Evolutionary conservation across 441 rosid genomes (phyloP).

Genomic region (Erodium texanum): DNA sequence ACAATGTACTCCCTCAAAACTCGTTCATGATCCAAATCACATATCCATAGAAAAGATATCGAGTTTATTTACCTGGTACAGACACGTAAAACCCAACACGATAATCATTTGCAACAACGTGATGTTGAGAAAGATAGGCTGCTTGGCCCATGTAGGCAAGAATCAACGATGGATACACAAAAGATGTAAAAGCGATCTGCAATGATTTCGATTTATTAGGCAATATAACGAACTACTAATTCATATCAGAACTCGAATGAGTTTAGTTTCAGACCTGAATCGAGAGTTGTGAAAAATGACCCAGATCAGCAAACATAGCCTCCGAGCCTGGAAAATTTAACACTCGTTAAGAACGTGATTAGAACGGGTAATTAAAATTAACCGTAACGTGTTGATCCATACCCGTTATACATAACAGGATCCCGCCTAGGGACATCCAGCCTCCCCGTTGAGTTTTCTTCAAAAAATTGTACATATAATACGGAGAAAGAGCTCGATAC

Average conservation of each 20-base stretch:
- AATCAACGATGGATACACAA: conserved; percentile 88
- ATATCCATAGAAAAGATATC: background rate
- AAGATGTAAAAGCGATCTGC: conserved; percentile 88
- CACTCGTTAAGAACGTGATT: too few species aligned
- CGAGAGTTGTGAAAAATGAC: conserved; percentile 87
- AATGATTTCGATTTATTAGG: background rate
- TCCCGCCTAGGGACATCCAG: conserved; percentile 98
- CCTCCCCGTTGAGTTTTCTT: conserved; percentile 80
- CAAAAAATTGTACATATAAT: conserved; percentile 91
- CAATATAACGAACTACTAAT: background rate
- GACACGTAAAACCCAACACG: conserved; percentile 74
- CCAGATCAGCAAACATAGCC: conserved; percentile 99
- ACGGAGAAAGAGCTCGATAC: conserved; percentile 84
- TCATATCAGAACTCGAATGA: background rate
- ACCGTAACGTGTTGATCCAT: too few species aligned
- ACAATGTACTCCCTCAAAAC: too few species aligned
- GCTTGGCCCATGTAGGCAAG: conserved; percentile 99
- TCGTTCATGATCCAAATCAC: background rate
- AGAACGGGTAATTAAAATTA: too few species aligned
- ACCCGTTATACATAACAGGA: conserved; percentile 93
- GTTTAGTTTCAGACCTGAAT: too few species aligned
- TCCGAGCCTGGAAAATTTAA: conserved; percentile 76
- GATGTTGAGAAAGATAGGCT: conserved; percentile 81
- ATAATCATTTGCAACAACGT: conserved; percentile 22
- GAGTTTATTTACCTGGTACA: conserved; percentile 51